Base-by-base conservation (phyloP, 768 basidiomycete species). In the Termitomyces sp. region DNA sequence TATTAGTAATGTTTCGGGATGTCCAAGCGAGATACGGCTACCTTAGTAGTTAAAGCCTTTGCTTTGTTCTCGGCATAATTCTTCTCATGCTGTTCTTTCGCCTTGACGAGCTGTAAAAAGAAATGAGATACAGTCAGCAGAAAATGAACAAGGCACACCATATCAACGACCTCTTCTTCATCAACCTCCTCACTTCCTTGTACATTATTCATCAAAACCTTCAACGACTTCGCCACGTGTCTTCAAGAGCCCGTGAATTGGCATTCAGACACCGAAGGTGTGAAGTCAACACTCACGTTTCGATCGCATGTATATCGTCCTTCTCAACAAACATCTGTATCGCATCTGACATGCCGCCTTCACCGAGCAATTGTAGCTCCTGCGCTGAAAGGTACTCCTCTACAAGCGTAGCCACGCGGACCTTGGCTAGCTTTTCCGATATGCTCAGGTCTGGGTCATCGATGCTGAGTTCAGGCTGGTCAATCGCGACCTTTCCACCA, bases 291-390 rank as follows among this genome's bases (percentile, higher is more conserved):
- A 83, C 90, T 65, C 65, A 95, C 94, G 79, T 83, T 65, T 87
- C 84, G 70, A 99, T 96, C 9, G 96, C 94, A 77, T 95, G 91
- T 34, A 85, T 87, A 72, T 97, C 95, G 69, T 98, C 96, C 80
- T 99, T 99, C 73, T 98, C 96, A 61, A 99, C 96, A 74, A 92
- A 98, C 74, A 88, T 82, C 77, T 92, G 88, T 56, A 99, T 95
- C 6, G 97, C 97, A 71, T 95, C 92, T 45, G 88, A 89, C 90
- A 99, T 92, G 31, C 90, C 94, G 46, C 81, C 80, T 75, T 97
- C 95, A 1, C 91, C 92, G 17, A 98, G 77, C 55, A 98, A 76
- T 77, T 97, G 94, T 69, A 98, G 75, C 72, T 96, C 92, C 76
- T 98, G 97, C 54, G 93, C 95, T 7, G 87, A 81, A 51, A 99